phyloP scores from a whole-genome alignment of 2,329 filamentous ascomycete species.

The Paecilomyces variotii region DNA sequence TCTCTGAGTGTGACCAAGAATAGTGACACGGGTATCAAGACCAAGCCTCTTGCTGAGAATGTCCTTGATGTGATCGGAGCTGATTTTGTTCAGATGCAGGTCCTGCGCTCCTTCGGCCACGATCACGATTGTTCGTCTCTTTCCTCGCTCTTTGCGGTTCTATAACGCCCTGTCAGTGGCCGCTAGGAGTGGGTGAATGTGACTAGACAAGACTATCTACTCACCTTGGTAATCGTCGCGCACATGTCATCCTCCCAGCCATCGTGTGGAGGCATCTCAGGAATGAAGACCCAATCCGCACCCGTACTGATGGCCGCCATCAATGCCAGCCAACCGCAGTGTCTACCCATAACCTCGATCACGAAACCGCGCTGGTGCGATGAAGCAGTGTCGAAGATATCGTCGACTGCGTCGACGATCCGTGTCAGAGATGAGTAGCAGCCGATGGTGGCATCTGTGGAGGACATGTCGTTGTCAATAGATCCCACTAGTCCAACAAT shows the following conservation, averaged over 20 bases:
- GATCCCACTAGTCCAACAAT: conserved; percentile 94
- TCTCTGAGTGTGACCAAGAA: conserved; percentile 93
- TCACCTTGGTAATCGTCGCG: conserved; percentile 62
- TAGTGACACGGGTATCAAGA: conserved; percentile 89
- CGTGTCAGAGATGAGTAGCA: conserved; percentile 88
- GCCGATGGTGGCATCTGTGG: conserved; percentile 94
- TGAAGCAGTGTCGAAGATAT: conserved; percentile 84
- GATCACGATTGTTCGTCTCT: conserved; percentile 96
- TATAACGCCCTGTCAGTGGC: conserved; percentile 32
- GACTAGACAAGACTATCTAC: conserved; percentile 12
- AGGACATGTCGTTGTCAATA: conserved; percentile 97
- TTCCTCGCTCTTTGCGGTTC: conserved; percentile 74
- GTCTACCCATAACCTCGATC: conserved; percentile 95
- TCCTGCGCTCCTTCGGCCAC: conserved; percentile 93
- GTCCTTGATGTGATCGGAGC: conserved; percentile 71
- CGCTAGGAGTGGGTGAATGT: neutral
- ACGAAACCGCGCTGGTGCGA: conserved; percentile 96
- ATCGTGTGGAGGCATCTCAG: conserved; percentile 78
- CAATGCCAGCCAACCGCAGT: conserved; percentile 94
- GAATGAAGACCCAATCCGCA: conserved; percentile 94
- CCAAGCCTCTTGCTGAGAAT: conserved; percentile 73
- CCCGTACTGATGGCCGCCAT: conserved; percentile 94
- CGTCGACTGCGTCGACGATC: conserved; percentile 94
- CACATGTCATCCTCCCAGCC: conserved; percentile 91
- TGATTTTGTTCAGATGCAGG: conserved; percentile 73